Evolutionary conservation across 1,284 basidiomycete species (phyloP), one percentile per base, ranked within the genome.

Genomic region (Irpex rosettiformis): DNA sequence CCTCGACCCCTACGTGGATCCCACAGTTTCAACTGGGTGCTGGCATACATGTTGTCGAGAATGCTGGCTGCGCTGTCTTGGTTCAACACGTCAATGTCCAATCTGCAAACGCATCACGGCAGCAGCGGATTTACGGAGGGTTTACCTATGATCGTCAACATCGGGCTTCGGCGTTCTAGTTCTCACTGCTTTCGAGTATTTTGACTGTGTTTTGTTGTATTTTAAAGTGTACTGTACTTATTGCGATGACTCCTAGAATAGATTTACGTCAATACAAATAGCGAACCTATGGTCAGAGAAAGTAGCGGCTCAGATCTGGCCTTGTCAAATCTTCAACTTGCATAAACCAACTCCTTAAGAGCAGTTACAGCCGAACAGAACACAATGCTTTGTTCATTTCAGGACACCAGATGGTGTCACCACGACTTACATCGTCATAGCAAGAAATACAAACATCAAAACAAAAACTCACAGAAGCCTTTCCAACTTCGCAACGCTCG

Each of bases 101-200:
- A 91, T 92, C 62, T 92, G 89, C 76, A 90, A 91, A 70, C 81
- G 90, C 52, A 92, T 92, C 59, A 92, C 89, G 24, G 78, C 79
- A 2, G 88, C 88, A 6, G 74, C 78, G 11, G 89, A 91, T 64
- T 72, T 92, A 65, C 79, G 89, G 58, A 78, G 88, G 63, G 77
- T 92, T 52, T 92, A 89, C 69, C 64, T 83, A 61, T 83, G 68
- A 64, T 21, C 37, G 33, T 49, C 16, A 52, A n/a, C n/a, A n/a
- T n/a, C n/a, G n/a, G n/a, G n/a, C n/a, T 25, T 58, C 10, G 21
- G 40, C 49, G 48, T 54, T 58, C 22, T 51, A 52, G 11, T 57
- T 52, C 33, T 59, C 47, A 7, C 22, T 53, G 49, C 40, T 53
- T 33, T 52, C 45, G 16, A n/a, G n/a, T n/a, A n/a, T n/a, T n/a